Evolutionary conservation across 306 rosid species (phyloP).

Genomic region (Vicia villosa): DNA sequence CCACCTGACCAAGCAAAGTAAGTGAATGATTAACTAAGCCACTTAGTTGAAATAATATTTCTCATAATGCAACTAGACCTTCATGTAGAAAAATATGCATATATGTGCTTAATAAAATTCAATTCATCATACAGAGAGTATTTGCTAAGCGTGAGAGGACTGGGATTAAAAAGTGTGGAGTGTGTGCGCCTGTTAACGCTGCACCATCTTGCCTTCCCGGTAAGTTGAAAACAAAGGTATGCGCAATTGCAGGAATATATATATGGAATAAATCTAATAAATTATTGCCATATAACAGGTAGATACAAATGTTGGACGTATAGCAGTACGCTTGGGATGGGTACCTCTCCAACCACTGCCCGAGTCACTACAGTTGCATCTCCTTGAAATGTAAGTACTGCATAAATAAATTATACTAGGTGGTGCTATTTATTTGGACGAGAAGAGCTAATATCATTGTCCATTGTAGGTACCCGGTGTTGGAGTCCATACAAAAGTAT

Average conservation of each 20-base stretch:
- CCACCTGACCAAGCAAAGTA: conserved; percentile 98
- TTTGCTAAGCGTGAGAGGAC: conserved; percentile 86
- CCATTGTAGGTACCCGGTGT: conserved; percentile 81
- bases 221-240: conserved; percentile 52
- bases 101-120: conserved; percentile 14
- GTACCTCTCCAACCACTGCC: conserved; percentile 99
- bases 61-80: conserved; percentile 4
- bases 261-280: conserved; percentile 34
- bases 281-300: conserved; percentile 58
- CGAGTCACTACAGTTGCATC: conserved; percentile 99
- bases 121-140: conserved; percentile 70
- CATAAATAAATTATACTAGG: conserved; percentile 28
- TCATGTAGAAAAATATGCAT: conserved; percentile 24
- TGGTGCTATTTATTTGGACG: conserved; percentile 13
- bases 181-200: conserved; percentile 98
- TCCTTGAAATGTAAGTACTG: conserved; percentile 85
- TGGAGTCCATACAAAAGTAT: conserved; percentile 94
- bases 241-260: conserved; percentile 32
- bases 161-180: conserved; percentile 98
- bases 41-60: conserved; percentile 27
- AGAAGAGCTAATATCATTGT: conserved; percentile 42
- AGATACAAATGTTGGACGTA: conserved; percentile 99
- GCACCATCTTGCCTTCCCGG: conserved; percentile 99
- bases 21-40: conserved; percentile 41
- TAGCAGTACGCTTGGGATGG: conserved; percentile 99